Evolutionary conservation across 176 grass and related monocot genomes (phyloP), one percentile per base, ranked within the genome.

Genomic region (Bonia amplexicaulis): DNA sequence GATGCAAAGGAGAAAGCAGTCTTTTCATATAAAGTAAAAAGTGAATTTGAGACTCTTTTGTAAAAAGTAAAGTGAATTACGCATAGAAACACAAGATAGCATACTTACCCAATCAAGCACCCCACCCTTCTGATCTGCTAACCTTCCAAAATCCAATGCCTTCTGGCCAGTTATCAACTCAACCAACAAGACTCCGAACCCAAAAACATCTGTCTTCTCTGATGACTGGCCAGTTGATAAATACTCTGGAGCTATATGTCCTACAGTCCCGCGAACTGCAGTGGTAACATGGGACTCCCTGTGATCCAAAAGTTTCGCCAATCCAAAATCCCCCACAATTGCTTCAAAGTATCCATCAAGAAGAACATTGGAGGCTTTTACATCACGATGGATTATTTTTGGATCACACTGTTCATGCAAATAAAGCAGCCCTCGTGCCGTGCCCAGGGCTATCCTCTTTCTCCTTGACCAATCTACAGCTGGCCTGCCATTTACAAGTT

Each of bases 121-220:
- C 64, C 87, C 91, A 0, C 93, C 96, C 73, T 98, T 95, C 80
- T 95, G 89, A 80, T 92, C 94, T 25, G 93, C 91, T n/a, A 93
- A 12, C 33, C 96, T 81, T 89, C 96, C 96, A 57, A 98, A 93
- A 89, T 98, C 96, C 67, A 95, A 57, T 71, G 96, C 96, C 61
- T 98, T 98, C 55, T 95, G 96, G 74, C 96, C 96, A 35, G 93
- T 98, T 29, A 98, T 94, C 86, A 95, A 78, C 91, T 98, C 96
- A 73, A 98, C 91, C 61, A 98, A 79, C 26, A 98, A 79, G 70
- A 98, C 92, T 15, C 96, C 96, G 76, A 94, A 98, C 60, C 96
- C 96, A 92, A 98, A 98, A 47, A 98, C 96, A 88, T 98, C 96
- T 0, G 96, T 98, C 81, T 98, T 98, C 83, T 95, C 96, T 4